Base-by-base conservation (phyloP, 768 basidiomycete genomes). In the Mycena vulgaris region DNA sequence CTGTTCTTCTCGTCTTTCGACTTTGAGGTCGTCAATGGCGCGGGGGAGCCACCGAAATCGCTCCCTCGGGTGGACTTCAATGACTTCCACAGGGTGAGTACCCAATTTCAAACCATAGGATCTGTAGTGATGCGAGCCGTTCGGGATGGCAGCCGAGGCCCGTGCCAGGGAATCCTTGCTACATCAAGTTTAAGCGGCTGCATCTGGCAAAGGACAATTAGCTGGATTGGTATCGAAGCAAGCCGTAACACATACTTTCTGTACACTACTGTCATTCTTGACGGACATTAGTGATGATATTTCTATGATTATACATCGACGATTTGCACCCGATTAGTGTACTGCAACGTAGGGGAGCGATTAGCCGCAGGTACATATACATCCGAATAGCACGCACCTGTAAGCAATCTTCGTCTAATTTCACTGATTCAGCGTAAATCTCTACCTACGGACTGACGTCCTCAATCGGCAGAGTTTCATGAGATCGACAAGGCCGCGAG, bases 41-140 rank as follows among this genome's bases (percentile, higher is more conserved):
- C 33, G 17, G 48, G 60, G 33, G 5, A 19, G 13, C 4, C 5
- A 8, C 33, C 35, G 10, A 51, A 25, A 13, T 19, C 23, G 4
- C 6, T 62, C 17, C 60, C 60, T 48, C 35, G 35, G 35, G 27
- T 62, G 17, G 33, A 51, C 33, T 37, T 35, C 3, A 62, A 62
- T 21, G 60, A 62, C 47, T 27, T 62, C 5, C 48, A 62, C 3
- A 16, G 45, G 59, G 59, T 48, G 59, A n/a, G 45, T 48, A 5
- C 25, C 25, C 31, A 8, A 25, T 39, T 30, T 19, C 37, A 14
- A 37, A 23, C 35, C 37, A 23, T 33, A 33, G 14, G 47, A 48
- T 23, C 19, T 19, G 27, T 19, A 6, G 25, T 39, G 23, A 30
- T 59, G 40, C 16, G 23, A 9, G 23, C 25, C n/a, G 28, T 59